Conservation (phyloP, 2,329 filamentous ascomycete species). For the Coniochaeta hoffmannii region DNA sequence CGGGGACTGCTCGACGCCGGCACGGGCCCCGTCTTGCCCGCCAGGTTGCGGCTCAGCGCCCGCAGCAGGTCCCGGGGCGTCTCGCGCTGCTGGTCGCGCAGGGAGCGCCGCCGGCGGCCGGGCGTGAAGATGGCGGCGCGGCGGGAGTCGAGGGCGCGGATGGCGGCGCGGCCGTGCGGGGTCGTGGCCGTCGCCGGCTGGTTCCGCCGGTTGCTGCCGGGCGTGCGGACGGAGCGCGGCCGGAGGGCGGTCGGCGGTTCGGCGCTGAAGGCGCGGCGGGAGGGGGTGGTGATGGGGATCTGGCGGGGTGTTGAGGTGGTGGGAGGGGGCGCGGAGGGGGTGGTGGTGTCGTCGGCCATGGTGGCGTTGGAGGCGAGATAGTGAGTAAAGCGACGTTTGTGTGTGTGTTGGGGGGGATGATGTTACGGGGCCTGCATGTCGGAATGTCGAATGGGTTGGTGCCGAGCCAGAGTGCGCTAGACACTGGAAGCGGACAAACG, state of each 20-base stretch:
- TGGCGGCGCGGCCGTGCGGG: conserved; percentile 55
- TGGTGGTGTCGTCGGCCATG: conserved; percentile 8
- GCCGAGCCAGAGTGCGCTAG: too few species aligned
- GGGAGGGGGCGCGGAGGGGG: not conserved
- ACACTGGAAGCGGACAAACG: too few species aligned
- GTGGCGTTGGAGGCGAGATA: conserved; percentile 14
- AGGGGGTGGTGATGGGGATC: conserved; percentile 18
- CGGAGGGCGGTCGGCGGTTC: conserved; percentile 29
- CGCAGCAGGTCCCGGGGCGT: conserved; percentile 47
- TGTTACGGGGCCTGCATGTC: not conserved
- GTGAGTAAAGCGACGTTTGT: conserved; percentile 9
- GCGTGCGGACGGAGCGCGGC: conserved; percentile 32
- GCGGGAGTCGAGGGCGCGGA: conserved; percentile 49
- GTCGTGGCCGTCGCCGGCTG: conserved; percentile 35
- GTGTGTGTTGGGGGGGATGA: not conserved
- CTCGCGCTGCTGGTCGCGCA: conserved; percentile 45
- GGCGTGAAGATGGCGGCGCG: conserved; percentile 54
- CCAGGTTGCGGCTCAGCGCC: conserved; percentile 46
- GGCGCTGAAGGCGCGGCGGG: conserved; percentile 21
- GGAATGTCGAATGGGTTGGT: not conserved
- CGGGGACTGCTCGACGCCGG: conserved; percentile 38
- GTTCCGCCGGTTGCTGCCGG: conserved; percentile 29
- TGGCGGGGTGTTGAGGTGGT: not conserved
- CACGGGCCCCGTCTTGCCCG: conserved; percentile 37
- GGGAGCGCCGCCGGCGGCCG: conserved; percentile 51